Evolutionary conservation across 495 filamentous ascomycete genomes (phyloP).

Genomic region (Aspergillus sclerotioniger): DNA sequence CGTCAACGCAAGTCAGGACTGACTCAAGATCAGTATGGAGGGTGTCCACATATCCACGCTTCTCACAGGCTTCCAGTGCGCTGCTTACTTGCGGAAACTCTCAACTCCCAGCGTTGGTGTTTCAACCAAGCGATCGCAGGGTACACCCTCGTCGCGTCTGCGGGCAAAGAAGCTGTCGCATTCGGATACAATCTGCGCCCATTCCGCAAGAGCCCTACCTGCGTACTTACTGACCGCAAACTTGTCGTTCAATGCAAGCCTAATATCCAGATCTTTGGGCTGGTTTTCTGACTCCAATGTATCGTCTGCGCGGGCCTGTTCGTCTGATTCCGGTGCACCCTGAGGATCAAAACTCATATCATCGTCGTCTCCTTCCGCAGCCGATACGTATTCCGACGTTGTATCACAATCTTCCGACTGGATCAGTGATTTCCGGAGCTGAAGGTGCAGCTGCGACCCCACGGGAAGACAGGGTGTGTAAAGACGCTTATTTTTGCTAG

Average conservation of each 20-base stretch:
- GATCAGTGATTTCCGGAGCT: constrained; percentile 31
- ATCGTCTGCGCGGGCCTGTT: constrained; percentile 18
- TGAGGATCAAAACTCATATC: constrained; percentile 8
- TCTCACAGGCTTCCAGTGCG: neutral
- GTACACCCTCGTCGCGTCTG: constrained; percentile 80
- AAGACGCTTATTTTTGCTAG: constrained; percentile 58
- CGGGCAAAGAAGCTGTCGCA: constrained; percentile 91
- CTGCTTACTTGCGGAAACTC: constrained; percentile 60
- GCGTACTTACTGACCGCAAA: constrained; percentile 64
- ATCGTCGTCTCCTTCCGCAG: constrained; percentile 19
- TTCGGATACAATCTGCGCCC: constrained; percentile 79
- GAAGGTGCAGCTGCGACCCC: constrained; percentile 54
- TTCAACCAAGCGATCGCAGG: constrained; percentile 72
- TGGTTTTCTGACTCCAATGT: constrained; percentile 7
- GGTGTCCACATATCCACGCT: neutral
- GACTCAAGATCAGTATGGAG: neutral
- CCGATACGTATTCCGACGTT: constrained; percentile 22
- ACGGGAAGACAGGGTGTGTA: constrained; percentile 73
- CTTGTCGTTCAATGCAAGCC: constrained; percentile 23
- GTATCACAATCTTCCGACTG: constrained; percentile 30
- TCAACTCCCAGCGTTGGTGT: constrained; percentile 87
- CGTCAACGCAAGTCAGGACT: neutral
- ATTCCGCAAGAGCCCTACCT: constrained; percentile 88
- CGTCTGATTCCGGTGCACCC: constrained; percentile 7
- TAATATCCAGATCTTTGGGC: constrained; percentile 9